Conservation (phyloP, 75 land plant genomes). For the Sequoiadendron giganteum region DNA sequence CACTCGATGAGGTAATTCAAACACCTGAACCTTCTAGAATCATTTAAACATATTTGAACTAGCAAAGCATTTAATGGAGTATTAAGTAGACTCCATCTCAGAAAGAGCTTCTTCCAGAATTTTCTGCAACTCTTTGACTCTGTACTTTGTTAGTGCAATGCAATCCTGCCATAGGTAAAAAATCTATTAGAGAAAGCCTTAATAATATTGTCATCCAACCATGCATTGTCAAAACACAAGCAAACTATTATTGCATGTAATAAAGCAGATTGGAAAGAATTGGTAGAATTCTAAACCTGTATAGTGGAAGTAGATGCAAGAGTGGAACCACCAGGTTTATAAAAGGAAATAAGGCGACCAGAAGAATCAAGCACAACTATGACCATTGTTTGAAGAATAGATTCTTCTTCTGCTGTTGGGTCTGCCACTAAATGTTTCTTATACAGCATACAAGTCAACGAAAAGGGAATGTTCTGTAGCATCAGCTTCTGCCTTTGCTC, state of each 20-base stretch:
- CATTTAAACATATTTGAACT: background rate
- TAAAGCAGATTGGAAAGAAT: background rate
- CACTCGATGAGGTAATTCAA: background rate
- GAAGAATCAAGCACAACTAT: constrained; percentile 69
- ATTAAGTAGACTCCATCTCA: constrained; percentile 40
- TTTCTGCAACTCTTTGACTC: constrained; percentile 57
- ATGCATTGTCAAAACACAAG: background rate
- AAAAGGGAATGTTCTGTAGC: constrained; percentile 53
- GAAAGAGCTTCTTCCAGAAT: constrained; percentile 59
- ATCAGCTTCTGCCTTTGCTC: constrained; percentile 69
- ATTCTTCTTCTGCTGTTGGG: constrained; percentile 93
- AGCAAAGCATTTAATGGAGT: background rate
- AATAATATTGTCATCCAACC: background rate
- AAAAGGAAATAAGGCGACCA: constrained; percentile 60
- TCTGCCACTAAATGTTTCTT: constrained; percentile 76
- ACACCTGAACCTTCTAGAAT: background rate
- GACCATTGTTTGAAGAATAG: constrained; percentile 67
- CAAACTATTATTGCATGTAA: background rate
- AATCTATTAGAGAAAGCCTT: background rate
- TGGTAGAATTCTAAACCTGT: constrained; percentile 43
- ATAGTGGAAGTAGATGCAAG: constrained; percentile 66
- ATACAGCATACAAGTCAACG: constrained; percentile 72
- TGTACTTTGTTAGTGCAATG: constrained; percentile 49
- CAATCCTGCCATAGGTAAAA: constrained; percentile 51
- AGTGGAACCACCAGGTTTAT: constrained; percentile 85